These are phyloP conservation scores for Fagopyrum tataricum DNA, from an alignment of 148 eudicot species.

Conservation along the genomic window DNA sequence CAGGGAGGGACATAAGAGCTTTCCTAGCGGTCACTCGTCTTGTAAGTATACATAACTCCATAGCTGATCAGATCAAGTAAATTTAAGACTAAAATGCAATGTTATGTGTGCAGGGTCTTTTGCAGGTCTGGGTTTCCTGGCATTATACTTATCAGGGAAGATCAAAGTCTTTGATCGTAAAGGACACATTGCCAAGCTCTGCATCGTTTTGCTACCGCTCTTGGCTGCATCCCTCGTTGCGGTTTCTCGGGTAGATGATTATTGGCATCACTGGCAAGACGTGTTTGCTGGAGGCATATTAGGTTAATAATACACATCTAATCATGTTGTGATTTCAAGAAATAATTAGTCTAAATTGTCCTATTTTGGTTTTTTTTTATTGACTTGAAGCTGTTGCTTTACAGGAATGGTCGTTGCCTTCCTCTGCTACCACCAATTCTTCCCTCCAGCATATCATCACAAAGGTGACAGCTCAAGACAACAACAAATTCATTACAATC, in stretches of 20 bases:
- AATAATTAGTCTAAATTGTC: background rate
- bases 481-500: background rate
- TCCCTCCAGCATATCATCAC: slow-evolving; percentile 57
- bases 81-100: background rate
- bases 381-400: background rate
- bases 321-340: background rate
- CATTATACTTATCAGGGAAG: slow-evolving; percentile 68
- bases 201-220: slow-evolving; percentile 56
- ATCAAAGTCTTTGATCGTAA: slow-evolving; percentile 52
- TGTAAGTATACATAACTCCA: slow-evolving; percentile 33
- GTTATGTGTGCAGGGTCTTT: slow-evolving; percentile 62
- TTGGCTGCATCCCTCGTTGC: slow-evolving; percentile 69
- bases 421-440: slow-evolving; percentile 78
- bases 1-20: slow-evolving; percentile 91
- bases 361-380: background rate
- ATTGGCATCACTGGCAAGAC: slow-evolving; percentile 96
- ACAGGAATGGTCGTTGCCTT: slow-evolving; percentile 54
- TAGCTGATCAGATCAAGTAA: background rate
- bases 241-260: slow-evolving; percentile 86
- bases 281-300: slow-evolving; percentile 71
- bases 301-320: slow-evolving; percentile 27
- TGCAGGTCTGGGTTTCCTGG: slow-evolving; percentile 80
- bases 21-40: slow-evolving; percentile 92
- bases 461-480: slow-evolving; percentile 30
- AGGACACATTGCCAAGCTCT: slow-evolving; percentile 76